Evolutionary conservation across 495 filamentous ascomycete genomes (phyloP), one percentile per base, ranked within the genome.

Genomic region (Eremomyces bilateralis): DNA sequence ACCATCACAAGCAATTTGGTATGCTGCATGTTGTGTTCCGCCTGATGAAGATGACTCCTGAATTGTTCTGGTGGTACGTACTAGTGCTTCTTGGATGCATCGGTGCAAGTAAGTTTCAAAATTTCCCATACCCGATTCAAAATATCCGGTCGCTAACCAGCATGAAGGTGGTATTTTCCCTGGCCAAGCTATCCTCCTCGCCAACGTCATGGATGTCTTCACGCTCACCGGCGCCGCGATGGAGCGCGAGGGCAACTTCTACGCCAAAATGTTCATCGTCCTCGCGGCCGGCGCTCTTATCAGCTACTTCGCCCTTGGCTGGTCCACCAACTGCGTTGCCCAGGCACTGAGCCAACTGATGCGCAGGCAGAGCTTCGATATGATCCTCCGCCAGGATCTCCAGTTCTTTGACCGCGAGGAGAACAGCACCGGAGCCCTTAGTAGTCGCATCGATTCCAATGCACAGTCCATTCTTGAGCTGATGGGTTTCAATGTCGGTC

Each of bases 251-350:
- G 13, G 24, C 24, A 27, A 27, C 13, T 27, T 27, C 24, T 27
- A 13, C 8, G 6, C 24, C 13, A 13, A 6, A 13, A 27, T 27
- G 24, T 27, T 27, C 24, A 6, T 27, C 24, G 13, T 27, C 8
- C 13, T 27, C 8, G 52, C 53, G 12, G 58, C 70, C 10, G 67
- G 57, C 1, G 24, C 24, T 27, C 24, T 27, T 27, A 13, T 27
- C 8, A 6, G 13, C 8, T 8, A 8, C 8, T 27, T 27, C 13
- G 24, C 24, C 8, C 24, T 27, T 13, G 13, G 24, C 0, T 27
- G 24, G 24, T 27, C 24, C 6, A 27, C 8, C 8, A 8, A 27
- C 13, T 27, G 24, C 24, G 24, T 27, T 27, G 8, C 24, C 6
- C 8, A 27, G 13, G 13, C 8, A 27, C 24, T 27, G 8, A 27